phyloP scores from a whole-genome alignment of 2,329 filamentous ascomycete species.

The Aureobasidium sp. region DNA sequence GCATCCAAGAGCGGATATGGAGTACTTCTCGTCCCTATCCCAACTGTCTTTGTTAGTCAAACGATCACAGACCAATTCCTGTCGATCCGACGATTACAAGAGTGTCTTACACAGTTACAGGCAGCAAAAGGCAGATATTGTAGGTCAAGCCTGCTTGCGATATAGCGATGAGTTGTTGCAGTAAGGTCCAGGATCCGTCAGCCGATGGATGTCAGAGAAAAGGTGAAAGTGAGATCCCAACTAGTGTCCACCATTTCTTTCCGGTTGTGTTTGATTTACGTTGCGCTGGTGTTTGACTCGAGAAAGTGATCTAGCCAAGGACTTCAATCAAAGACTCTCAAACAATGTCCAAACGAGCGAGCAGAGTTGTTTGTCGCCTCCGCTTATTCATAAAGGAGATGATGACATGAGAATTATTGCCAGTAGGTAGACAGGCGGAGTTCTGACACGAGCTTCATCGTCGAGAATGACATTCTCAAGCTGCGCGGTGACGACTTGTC shows the following conservation, averaged over 20 bases:
- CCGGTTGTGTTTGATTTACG: neutral
- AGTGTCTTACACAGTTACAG: neutral
- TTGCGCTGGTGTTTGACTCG: neutral
- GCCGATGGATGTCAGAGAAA: neutral
- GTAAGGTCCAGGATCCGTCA: neutral
- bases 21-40: neutral
- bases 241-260: no score
- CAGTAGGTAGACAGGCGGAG: no score
- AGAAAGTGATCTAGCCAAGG: no score
- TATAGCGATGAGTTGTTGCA: neutral
- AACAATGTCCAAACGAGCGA: no score
- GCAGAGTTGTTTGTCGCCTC: no score
- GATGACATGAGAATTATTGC: no score
- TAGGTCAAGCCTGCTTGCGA: neutral
- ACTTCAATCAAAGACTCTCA: no score
- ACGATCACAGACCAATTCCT: neutral
- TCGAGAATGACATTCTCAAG: no score
- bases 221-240: no score
- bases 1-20: neutral
- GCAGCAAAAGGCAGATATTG: neutral
- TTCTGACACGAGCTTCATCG: no score
- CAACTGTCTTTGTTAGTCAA: neutral
- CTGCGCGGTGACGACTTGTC: no score
- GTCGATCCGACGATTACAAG: neutral
- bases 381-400: no score